phyloP scores from a whole-genome alignment of 345 rosid species.

The Eucalyptus marginata region DNA sequence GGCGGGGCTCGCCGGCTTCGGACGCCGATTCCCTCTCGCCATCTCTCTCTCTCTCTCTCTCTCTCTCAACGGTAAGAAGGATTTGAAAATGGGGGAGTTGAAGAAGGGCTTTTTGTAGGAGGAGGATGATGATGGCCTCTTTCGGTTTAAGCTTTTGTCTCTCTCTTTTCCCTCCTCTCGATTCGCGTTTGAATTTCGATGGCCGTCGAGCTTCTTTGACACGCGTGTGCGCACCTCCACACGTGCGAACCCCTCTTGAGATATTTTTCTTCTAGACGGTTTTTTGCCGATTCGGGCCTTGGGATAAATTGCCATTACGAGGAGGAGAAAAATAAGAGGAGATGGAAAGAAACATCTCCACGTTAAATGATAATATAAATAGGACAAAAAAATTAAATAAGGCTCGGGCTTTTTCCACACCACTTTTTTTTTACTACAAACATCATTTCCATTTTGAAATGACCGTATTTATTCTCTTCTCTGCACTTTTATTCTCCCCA shows the following conservation, averaged over 20 bases:
- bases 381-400: too few relatives aligned
- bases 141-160: not conserved
- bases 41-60: constrained; percentile 5
- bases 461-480: too few relatives aligned
- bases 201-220: not conserved
- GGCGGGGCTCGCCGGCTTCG: constrained; percentile 20
- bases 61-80: not conserved
- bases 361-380: too few relatives aligned
- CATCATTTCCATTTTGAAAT: not conserved
- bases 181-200: not conserved
- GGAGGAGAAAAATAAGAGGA: not conserved
- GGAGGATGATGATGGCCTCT: not conserved
- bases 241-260: not conserved
- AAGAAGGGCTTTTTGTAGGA: not conserved
- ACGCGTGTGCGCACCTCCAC: not conserved
- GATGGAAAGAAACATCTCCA: not conserved
- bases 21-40: constrained; percentile 56
- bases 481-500: not conserved
- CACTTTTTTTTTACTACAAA: too few relatives aligned
- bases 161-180: not conserved
- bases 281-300: too few relatives aligned
- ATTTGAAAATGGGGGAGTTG: not conserved
- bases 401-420: too few relatives aligned
- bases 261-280: not conserved
- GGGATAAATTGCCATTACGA: not conserved